Conservation (phyloP, 2,329 filamentous ascomycete species). For the Claviceps cyperi region DNA sequence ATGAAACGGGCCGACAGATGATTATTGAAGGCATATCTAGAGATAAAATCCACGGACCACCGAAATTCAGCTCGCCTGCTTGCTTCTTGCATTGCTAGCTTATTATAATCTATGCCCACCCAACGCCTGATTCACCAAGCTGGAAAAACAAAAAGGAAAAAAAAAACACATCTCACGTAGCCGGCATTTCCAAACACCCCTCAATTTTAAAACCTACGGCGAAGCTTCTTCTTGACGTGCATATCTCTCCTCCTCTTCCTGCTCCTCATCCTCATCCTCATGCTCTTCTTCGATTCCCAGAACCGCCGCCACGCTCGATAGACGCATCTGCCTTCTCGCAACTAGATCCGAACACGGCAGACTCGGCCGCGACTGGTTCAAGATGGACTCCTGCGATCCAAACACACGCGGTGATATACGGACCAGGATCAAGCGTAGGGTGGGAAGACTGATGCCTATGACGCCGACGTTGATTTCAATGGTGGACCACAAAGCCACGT, state of each 20-base stretch:
- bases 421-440: slow-evolving; percentile 11
- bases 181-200: too few species aligned
- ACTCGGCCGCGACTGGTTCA: background rate
- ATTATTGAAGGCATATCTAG: too few species aligned
- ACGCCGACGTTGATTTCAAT: slow-evolving; percentile 18
- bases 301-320: slow-evolving; percentile 1
- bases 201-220: too few species aligned
- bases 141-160: too few species aligned
- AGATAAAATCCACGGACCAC: too few species aligned
- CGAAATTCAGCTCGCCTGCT: too few species aligned
- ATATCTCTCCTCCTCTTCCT: background rate
- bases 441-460: slow-evolving; percentile 18
- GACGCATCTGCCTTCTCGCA: background rate
- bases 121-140: too few species aligned
- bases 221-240: background rate
- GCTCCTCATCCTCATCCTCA: background rate
- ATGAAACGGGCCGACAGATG: too few species aligned
- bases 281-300: background rate
- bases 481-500: slow-evolving; percentile 14
- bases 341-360: background rate
- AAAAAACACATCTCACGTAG: too few species aligned
- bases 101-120: too few species aligned
- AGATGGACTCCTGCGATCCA: background rate
- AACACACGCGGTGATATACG: slow-evolving; percentile 2
- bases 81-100: too few species aligned